Base-by-base conservation (phyloP, 768 basidiomycete genomes). In the Termitomyces sp. region DNA sequence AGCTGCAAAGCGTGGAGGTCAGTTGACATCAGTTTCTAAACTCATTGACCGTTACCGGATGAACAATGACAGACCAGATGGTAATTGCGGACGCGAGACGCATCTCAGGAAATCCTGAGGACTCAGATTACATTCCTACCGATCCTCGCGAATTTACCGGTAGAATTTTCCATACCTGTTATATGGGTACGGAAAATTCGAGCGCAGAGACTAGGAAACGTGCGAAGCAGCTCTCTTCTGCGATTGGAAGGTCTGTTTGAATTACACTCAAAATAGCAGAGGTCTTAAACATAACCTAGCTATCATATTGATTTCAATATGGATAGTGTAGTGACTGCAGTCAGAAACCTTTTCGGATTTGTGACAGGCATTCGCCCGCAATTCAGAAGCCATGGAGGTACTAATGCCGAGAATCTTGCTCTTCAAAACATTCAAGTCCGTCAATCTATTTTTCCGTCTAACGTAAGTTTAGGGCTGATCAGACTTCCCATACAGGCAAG, bases 111-210 rank as follows among this genome's bases (percentile, higher is more conserved):
- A 92, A 96, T 68, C 79, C 87, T 0, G 86, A 86, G 54, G 85
- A 82, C 58, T 96, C 95, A 2, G 73, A 73, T 1, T 98, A 98
- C 67, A 65, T 93, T 27, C 96, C 97, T 1, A 79, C 83, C 0
- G 94, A 99, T 69, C 85, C 95, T 0, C 83, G 79, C 46, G 97
- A 98, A 67, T 94, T 98, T 64, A 84, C 85, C 27, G 79, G 76
- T 53, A 80, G 93, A 26, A 87, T 98, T 54, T 96, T 99, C 76
- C 95, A 98, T 70, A 96, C 95, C 0, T 97, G 94, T 71, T 99
- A 96, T 72, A 98, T 99, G 97, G 96, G 96, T 5, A 99, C 97
- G 0, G 92, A 94, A 70, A 95, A 98, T 69, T 98, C 96, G 7
- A 92, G 88, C 59, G 70, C 70, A 0, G 97, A 97, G 64, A 98